Evolutionary conservation across 345 rosid genomes (phyloP).

Genomic region (Arabidopsis arenosa): DNA sequence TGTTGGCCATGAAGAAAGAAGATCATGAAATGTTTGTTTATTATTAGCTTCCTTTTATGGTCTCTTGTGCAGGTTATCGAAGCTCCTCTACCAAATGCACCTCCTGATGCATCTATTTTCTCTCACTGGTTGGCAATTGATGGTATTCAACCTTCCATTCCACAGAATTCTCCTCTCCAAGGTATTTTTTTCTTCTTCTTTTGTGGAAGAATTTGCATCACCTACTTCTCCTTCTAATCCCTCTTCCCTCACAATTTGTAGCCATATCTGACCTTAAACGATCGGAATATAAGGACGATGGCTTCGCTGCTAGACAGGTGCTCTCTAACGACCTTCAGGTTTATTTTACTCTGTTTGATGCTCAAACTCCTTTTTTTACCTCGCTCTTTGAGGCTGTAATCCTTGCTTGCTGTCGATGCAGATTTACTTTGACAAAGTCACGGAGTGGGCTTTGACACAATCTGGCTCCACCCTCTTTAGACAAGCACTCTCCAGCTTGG

Average conservation of each 20-base stretch:
- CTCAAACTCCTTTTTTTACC: background rate
- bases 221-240: conserved; percentile 8
- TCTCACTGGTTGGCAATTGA: conserved; percentile 90
- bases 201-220: conserved; percentile 1
- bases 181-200: conserved; percentile 47
- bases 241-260: conserved; percentile 31
- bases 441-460: conserved; percentile 56
- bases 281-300: conserved; percentile 76
- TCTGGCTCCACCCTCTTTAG: conserved; percentile 60
- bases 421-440: conserved; percentile 75
- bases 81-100: conserved; percentile 65
- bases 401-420: conserved; percentile 41
- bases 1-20: background rate
- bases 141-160: conserved; percentile 86
- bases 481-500: conserved; percentile 72
- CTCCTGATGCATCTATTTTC: conserved; percentile 59
- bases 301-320: conserved; percentile 63
- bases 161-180: conserved; percentile 68
- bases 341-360: conserved; percentile 15
- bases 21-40: conserved; percentile 37
- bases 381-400: background rate
- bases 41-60: conserved; percentile 6
- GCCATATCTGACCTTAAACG: conserved; percentile 60
- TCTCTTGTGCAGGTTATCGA: conserved; percentile 60
- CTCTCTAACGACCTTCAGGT: conserved; percentile 86